These are phyloP conservation scores for Brasilioporus rufonigricans DNA, from an alignment of 768 basidiomycete species.

Conservation along the genomic window DNA sequence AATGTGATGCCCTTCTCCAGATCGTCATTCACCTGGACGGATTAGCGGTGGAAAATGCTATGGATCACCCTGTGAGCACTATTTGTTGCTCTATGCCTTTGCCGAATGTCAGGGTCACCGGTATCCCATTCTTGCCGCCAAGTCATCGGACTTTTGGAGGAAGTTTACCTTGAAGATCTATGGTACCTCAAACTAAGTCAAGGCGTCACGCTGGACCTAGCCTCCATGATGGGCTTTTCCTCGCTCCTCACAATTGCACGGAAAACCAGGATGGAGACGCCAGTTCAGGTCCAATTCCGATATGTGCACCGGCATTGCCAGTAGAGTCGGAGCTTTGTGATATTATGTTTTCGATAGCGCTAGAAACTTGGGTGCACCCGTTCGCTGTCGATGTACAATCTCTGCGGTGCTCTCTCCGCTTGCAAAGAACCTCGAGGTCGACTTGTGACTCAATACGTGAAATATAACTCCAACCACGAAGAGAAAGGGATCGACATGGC, in stretches of 20 bases:
- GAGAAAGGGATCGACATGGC: too few relatives aligned
- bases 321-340: background rate
- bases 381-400: background rate
- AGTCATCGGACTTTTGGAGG: slow-evolving; percentile 3
- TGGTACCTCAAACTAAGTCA: background rate
- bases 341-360: background rate
- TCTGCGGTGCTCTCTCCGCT: background rate
- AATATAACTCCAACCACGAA: too few relatives aligned
- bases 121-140: background rate
- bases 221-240: background rate
- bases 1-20: background rate
- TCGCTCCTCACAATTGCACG: too few relatives aligned
- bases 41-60: too few relatives aligned
- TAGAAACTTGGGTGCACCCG: too few relatives aligned
- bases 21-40: background rate
- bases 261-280: background rate
- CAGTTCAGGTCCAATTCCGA: background rate
- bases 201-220: background rate
- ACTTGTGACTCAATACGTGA: background rate
- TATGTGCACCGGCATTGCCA: background rate
- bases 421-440: background rate
- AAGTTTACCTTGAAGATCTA: background rate
- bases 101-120: background rate
- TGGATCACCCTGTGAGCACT: background rate
- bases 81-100: slow-evolving; percentile 2